Base-by-base conservation (phyloP, 2,329 filamentous ascomycete genomes). In the Verticillium zaregamsianum region DNA sequence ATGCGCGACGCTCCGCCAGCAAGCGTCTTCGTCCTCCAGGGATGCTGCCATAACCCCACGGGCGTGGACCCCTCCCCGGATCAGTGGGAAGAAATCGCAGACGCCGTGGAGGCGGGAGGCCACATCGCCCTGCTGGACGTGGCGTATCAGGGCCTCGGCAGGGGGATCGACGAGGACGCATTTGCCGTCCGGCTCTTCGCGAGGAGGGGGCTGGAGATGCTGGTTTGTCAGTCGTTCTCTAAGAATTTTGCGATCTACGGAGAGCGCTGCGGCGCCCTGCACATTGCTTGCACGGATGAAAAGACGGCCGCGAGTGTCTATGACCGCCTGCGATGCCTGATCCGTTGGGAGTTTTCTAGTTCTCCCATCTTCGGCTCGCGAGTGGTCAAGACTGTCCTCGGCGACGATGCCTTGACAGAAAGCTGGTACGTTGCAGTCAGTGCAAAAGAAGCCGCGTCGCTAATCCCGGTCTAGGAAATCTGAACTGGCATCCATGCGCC, bases 181-280 rank as follows among this genome's bases (percentile, higher is more conserved):
- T 72, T 67, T 31, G 66, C 67, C 1, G 65, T 76, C 3, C 67
- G 69, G 1, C 57, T 68, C 60, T 72, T 70, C 49, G 65, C 62
- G 54, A 62, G 62, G n/a, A 57, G 58, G 14, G 69, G 69, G 3
- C 62, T 72, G 25, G 73, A 76, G 61, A 62, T 74, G 33, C 57
- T 74, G 4, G 70, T 73, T 5, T 72, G 70, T 54, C 75, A 77
- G 65, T 75, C 73, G 0, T 76, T 77, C 59, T 71, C 73, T n/a
- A 77, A 77, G 67, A 76, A 75, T 61, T 74, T 77, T 63, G 75
- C 68, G 0, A 58, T 77, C 1, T 76, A 76, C 57, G 73, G 74
- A 1, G 73, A 77, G 65, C 66, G 74, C 14, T 69, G 67, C 28
- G 74, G 74, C 1, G 73, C 69, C 2, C 63, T 74, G 7, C 60